Conservation (phyloP, 768 basidiomycete species). For the Hysterangium stoloniferum region DNA sequence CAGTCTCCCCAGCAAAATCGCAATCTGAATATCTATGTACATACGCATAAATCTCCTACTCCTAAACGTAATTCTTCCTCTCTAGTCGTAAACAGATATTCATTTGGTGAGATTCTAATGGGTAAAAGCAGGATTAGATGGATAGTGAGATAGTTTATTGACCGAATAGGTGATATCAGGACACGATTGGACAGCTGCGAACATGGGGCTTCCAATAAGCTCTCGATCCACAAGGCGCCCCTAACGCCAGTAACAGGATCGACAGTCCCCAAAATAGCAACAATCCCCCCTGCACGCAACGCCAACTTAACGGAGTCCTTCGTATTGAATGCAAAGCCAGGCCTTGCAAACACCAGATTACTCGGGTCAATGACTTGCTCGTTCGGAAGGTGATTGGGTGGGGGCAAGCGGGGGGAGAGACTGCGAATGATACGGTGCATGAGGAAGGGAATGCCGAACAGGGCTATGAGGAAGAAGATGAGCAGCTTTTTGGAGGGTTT, state of each 20-base stretch:
- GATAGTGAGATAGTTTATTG: too few relatives aligned
- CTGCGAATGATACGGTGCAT: slow-evolving; percentile 86
- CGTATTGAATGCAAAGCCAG: slow-evolving; percentile 70
- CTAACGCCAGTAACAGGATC: slow-evolving; percentile 57
- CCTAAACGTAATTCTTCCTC: too few relatives aligned
- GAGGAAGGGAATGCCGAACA: slow-evolving; percentile 87
- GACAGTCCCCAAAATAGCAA: slow-evolving; percentile 80
- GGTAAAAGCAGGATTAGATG: too few relatives aligned
- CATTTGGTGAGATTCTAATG: too few relatives aligned
- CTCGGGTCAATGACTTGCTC: slow-evolving; percentile 69
- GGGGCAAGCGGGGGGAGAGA: slow-evolving; percentile 49
- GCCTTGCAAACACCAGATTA: slow-evolving; percentile 74
- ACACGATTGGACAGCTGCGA: too few relatives aligned
- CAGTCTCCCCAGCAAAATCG: too few relatives aligned
- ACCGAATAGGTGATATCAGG: too few relatives aligned
- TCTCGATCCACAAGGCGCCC: slow-evolving; percentile 95
- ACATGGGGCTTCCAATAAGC: too few relatives aligned
- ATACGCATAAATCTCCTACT: too few relatives aligned
- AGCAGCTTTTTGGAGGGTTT: slow-evolving; percentile 84
- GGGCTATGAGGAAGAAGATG: slow-evolving; percentile 86
- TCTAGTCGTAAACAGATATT: too few relatives aligned
- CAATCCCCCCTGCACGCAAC: slow-evolving; percentile 84
- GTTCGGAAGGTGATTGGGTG: slow-evolving; percentile 28
- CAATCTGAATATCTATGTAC: too few relatives aligned
- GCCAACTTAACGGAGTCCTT: slow-evolving; percentile 70